phyloP scores from a whole-genome alignment of 1,284 basidiomycete species.

The Cutaneotrichosporon sp. region DNA sequence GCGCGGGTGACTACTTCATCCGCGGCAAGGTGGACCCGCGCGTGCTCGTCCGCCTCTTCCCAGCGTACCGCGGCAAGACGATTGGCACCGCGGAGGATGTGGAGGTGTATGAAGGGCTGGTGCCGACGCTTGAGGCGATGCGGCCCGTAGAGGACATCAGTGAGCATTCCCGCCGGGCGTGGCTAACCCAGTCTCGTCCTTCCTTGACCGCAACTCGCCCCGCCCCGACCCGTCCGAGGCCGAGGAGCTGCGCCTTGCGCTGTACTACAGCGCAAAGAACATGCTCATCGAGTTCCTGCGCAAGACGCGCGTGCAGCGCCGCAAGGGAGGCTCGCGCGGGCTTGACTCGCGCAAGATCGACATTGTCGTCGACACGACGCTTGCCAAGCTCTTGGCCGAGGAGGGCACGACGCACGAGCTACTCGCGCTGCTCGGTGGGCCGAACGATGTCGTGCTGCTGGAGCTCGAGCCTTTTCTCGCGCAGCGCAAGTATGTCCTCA shows the following conservation, averaged over 20 bases:
- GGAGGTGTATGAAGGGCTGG: constrained; percentile 49
- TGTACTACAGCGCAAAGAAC: constrained; percentile 46
- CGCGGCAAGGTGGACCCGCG: constrained; percentile 51
- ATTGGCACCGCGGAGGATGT: constrained; percentile 50
- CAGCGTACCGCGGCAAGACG: constrained; percentile 45
- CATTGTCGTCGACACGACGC: constrained; percentile 72
- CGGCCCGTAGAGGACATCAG: constrained; percentile 52
- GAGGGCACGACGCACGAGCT: constrained; percentile 66
- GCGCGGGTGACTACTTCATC: constrained; percentile 50
- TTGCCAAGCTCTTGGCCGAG: constrained; percentile 71
- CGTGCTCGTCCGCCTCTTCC: constrained; percentile 53
- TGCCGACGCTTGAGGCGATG: constrained; percentile 37
- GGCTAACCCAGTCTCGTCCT: constrained; percentile 19
- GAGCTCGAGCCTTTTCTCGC: constrained; percentile 68
- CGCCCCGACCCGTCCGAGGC: constrained; percentile 7
- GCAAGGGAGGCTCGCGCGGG: constrained; percentile 44
- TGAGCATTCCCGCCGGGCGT: constrained; percentile 38
- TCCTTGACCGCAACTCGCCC: constrained; percentile 14
- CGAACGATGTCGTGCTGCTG: constrained; percentile 62
- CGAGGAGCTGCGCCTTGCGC: constrained; percentile 34
- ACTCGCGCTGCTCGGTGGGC: constrained; percentile 62
- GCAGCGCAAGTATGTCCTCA: constrained; percentile 66
- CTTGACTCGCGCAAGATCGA: constrained; percentile 51
- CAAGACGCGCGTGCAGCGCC: constrained; percentile 48
- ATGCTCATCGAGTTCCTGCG: constrained; percentile 53